Evolutionary conservation across 192 early-diverging fungal species (phyloP), one percentile per base, ranked within the genome.

Genomic region (Umbelopsis sp.): DNA sequence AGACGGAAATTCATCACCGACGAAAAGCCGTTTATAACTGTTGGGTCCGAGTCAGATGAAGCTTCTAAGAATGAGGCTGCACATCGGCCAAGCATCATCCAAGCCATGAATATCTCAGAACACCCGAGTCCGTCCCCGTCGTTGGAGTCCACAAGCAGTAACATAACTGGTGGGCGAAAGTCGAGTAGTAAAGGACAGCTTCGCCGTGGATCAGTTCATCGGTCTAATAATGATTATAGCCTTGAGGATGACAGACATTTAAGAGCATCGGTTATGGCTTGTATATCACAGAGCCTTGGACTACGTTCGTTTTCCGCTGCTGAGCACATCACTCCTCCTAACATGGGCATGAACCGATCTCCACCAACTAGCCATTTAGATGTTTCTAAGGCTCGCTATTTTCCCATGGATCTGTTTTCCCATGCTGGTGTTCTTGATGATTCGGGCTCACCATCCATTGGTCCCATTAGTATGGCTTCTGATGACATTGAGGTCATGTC

Each of bases 231-330:
- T 20, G 87, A 89, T 51, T 78, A 81, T 46, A 80, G 70, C 64
- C 74, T 81, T 18, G 85, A 88, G 23, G 85, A 89, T 67, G 84
- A 92, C 67, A 72, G 61, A 33, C 75, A 88, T 61, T 64, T 93
- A 20, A 77, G 84, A 41, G 86, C 88, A 25, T 78, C 86, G 9
- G 83, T 93, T 13, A 85, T 89, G 72, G 81, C 78, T 21, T 88
- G 87, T 70, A 82, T 93, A 5, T 80, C 88, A 11, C 70, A 86
- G 20, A 77, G 86, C 3, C 83, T 93, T 52, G 91, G 55, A 15
- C 16, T 61, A 1, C 55, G 55, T 5, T 35, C 55, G 18, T 61
- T 61, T 33, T 0, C 55, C 27, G 27, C 33, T 4, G 30, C 33
- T 2, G 25, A 30, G 11, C 7, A 61, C n/a, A 37, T 30, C 12